Evolutionary conservation across 345 rosid genomes (phyloP), one percentile per base, ranked within the genome.

Genomic region (Lepidium africanum): DNA sequence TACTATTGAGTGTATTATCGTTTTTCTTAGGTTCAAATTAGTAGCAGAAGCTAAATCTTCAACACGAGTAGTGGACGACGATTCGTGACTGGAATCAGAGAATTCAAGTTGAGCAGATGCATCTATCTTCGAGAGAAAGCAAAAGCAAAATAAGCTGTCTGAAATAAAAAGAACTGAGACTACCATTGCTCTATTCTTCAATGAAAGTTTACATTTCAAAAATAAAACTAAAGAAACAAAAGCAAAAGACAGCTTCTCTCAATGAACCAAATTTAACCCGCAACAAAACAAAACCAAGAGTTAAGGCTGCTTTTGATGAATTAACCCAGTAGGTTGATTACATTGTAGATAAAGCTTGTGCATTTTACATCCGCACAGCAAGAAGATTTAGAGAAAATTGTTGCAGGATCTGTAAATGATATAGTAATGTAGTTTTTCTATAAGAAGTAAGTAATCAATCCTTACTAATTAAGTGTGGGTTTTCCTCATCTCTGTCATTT

Each of bases 401-500:
- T 41, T 61, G 37, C 25, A 67, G 35, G 38, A 30, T 33, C 40
- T 17, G 40, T 2, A 37, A 9, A 13, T 13, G 62, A 10, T 7
- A 25, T 0, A n/a, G 10, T 30, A 4, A 16, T 19, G 2, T 33
- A 49, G 69, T 63, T 62, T 45, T 41, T 72, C 7, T 46, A 52
- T 23, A 71, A 30, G 39, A 33, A 42, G 55, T 33, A 19, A 50
- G 36, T 46, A 63, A 54, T 42, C 48, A 71, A 43, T 2, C 52
- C 58, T 36, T 59, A 9, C 50, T 17, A 69, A 58, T 12, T 42
- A 70, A 1, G 35, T 17, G 11, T 52, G 19, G 11, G 40, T 42
- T 62, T 35, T 42, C 41, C 5, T 37, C 32, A 59, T 53, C 69
- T 37, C 33, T 67, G 21, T 74, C 83, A 77, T 72, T 77, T 77